Base-by-base conservation (phyloP, 2,329 filamentous ascomycete species). In the Penicillium sclerotiorum region DNA sequence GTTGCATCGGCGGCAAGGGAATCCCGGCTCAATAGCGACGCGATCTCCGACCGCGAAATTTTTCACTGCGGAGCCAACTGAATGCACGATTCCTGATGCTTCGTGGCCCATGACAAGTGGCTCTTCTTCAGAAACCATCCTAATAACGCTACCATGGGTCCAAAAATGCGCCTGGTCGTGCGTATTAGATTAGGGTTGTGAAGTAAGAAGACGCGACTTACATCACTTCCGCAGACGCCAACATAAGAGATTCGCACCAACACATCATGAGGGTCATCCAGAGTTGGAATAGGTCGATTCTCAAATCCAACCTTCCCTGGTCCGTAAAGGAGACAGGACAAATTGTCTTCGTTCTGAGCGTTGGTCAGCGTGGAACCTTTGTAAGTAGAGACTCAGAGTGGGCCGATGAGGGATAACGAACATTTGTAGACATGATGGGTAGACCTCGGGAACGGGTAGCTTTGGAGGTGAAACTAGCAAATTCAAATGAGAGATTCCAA, bases 131-230 rank as follows among this genome's bases (percentile, higher is more conserved):
- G 59, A 60, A 33, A 71, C 61, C 46, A 61, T 58, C 5, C 52
- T 52, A 17, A 64, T 62, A 30, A 73, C 61, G 13, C 66, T 66
- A 22, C 70, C 70, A 27, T 70, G 59, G n/a, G 60, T 56, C 69
- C 70, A 73, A 57, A 73, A 73, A 47, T 73, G 71, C 12, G 72
- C 68, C 66, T 69, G 11, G 2, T 36, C 7, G 22, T 38, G 36
- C 17, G 36, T 22, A 12, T n/a, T 1, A 11, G 8, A 15, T 25
- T 23, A 23, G 20, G 18, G 8, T 13, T 6, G n/a, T 28, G 25
- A 35, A 13, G 18, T 36, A 22, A 13, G 18, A 36, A 13, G 7
- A n/a, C n/a, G 12, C 13, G 20, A 38, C 44, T 46, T 21, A 46
- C 35, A 39, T 46, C 44, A 15, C 44, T 46, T 32, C 44, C 44